phyloP scores from a whole-genome alignment of 495 filamentous ascomycete genomes.

The Talaromyces proteolyticus region DNA sequence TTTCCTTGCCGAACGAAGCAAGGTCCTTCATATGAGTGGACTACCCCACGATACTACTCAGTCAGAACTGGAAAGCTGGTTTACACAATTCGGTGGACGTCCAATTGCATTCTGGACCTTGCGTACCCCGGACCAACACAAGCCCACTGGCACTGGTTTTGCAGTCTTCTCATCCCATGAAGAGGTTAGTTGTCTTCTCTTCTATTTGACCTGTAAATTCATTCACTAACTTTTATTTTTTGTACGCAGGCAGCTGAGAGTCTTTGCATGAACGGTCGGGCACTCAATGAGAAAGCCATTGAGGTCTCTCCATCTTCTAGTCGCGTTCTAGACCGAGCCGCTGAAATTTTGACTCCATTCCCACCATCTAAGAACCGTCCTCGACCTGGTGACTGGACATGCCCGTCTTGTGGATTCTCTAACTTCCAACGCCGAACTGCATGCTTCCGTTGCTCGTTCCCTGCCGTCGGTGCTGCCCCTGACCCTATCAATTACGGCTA shows the following conservation, averaged over 20 bases:
- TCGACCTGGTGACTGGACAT: constrained; percentile 96
- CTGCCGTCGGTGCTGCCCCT: constrained; percentile 75
- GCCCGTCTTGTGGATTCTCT: constrained; percentile 76
- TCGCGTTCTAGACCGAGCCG: constrained; percentile 88
- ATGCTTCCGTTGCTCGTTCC: constrained; percentile 98
- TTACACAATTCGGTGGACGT: constrained; percentile 94
- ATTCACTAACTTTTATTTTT: constrained; percentile 7
- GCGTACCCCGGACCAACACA: constrained; percentile 96
- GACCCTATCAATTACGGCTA: constrained; percentile 73
- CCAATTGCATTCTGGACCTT: constrained; percentile 99
- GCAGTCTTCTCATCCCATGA: constrained; percentile 98
- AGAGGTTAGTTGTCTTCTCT: constrained; percentile 62
- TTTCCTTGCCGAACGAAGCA: constrained; percentile 90
- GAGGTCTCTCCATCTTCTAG: constrained; percentile 96
- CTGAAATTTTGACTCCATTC: constrained; percentile 92
- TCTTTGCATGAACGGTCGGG: constrained; percentile 97
- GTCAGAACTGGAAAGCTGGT: constrained; percentile 97
- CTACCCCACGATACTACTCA: constrained; percentile 97
- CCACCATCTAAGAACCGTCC: constrained; percentile 97
- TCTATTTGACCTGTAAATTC: neutral
- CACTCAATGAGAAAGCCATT: constrained; percentile 96
- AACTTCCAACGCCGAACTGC: constrained; percentile 97
- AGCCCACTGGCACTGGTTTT: constrained; percentile 95
- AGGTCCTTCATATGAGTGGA: constrained; percentile 95
- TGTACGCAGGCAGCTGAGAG: constrained; percentile 81